Percentiles rank a stretch among this genome's conserved stretches.
Conservation (phyloP, 768 basidiomycete species). For the Melanogaster broomeanus region DNA sequence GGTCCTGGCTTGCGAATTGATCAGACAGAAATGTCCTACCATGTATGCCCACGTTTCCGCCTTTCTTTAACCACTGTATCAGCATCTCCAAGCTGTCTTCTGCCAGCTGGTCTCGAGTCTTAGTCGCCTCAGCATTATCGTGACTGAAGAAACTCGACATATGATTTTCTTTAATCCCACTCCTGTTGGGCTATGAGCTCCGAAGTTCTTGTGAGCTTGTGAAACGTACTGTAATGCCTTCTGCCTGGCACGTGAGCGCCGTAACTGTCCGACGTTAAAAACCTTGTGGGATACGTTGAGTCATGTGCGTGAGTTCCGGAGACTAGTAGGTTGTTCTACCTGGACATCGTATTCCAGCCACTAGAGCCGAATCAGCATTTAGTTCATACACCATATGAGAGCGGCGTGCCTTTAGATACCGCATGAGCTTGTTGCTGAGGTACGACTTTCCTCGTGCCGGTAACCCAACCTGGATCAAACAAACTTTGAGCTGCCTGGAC, state of each 20-base stretch:
- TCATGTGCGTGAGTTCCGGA: not conserved
- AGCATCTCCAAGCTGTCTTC: slow-evolving; percentile 93
- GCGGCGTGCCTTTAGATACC: slow-evolving; percentile 81
- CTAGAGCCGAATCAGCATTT: slow-evolving; percentile 42
- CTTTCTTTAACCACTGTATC: slow-evolving; percentile 92
- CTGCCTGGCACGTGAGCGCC: slow-evolving; percentile 82
- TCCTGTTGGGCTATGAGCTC: slow-evolving; percentile 41
- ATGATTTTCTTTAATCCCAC: slow-evolving; percentile 88
- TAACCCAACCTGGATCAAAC: slow-evolving; percentile 72
- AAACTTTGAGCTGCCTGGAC: not conserved
- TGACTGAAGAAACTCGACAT: slow-evolving; percentile 90
- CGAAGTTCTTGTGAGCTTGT: not conserved
- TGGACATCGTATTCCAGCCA: slow-evolving; percentile 99
- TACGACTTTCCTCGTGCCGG: slow-evolving; percentile 99
- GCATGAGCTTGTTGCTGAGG: slow-evolving; percentile 95
- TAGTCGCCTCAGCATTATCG: slow-evolving; percentile 75
- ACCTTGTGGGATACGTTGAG: slow-evolving; percentile 51
- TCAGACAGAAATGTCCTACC: slow-evolving; percentile 47
- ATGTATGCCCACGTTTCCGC: slow-evolving; percentile 97
- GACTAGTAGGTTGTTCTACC: slow-evolving; percentile 38
- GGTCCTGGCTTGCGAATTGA: not conserved
- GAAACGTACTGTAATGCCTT: slow-evolving; percentile 65
- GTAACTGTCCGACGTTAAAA: slow-evolving; percentile 96
- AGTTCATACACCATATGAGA: slow-evolving; percentile 1
- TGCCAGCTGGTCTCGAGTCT: slow-evolving; percentile 78